Base-by-base conservation (phyloP, 2,329 filamentous ascomycete genomes). In the Verticillium zaregamsianum region DNA sequence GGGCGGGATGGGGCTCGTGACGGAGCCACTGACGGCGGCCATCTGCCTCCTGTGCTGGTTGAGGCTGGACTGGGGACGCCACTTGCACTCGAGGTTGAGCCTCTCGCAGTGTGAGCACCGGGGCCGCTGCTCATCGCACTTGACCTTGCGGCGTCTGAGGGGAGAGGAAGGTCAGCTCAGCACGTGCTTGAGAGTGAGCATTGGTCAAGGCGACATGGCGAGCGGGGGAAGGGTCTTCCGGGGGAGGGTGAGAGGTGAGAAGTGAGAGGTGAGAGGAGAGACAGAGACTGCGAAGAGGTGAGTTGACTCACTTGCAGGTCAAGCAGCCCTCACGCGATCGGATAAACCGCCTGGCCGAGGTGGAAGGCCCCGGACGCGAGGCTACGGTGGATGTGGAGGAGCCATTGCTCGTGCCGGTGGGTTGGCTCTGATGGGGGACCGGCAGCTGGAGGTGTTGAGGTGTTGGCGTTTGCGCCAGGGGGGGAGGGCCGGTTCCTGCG, bases 61-160 rank as follows among this genome's bases (percentile, higher is more conserved):
- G 25, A 40, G 39, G 17, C 37, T 61, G 25, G 59, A 59, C 63
- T 76, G 67, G 35, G 74, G 69, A 45, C 75, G 75, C 82, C 82
- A 85, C 58, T 76, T 76, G 69, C 82, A 86, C 56, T 83, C 77
- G 28, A 85, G 73, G 62, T 81, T 81, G 57, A 84, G 75, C 49
- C 82, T 76, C 68, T 79, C 79, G 71, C 82, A 85, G 67, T 84
- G 82, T 58, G 74, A 79, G 68, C 83, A 85, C 20, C 79, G 70
- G 7, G 82, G 82, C 62, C 80, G 77, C 64, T 79, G 76, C 71
- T 85, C 82, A 66, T 84, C 80, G 68, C 82, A 85, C 65, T 81
- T 78, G 65, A 83, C 83, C 71, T 84, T 85, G 63, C 81, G 76
- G 40, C 80, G 79, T 64, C 80, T 81, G 61, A 12, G 1, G 33